Evolutionary conservation across 306 rosid species (phyloP), one percentile per base, ranked within the genome.

Genomic region (Styphnolobium japonicum): DNA sequence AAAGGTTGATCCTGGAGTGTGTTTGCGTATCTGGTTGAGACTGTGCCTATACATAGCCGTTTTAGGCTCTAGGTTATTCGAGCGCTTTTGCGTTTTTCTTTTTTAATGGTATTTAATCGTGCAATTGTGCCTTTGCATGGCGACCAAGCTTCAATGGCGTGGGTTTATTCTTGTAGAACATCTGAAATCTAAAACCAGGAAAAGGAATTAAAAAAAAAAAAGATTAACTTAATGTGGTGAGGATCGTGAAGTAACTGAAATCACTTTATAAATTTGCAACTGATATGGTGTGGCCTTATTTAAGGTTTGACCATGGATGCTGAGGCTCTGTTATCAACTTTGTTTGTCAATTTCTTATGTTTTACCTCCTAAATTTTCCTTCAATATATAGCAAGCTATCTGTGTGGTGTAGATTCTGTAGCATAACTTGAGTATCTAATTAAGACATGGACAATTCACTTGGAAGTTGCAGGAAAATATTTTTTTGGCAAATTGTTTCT

Each of bases 121-220:
- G 73, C 37, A 63, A 23, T 73, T 73, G 12, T 71, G 60, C 31
- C 31, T 82, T 71, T 84, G 67, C 82, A 56, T 67, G 68, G 42
- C 45, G 53, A 27, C 40, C 56, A 12, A 31, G 36, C 61, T 73
- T 53, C 48, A 53, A 19, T 72, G 45, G 56, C 15, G 56, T 49
- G 49, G 1, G 63, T 66, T 70, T 65, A 0, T 71, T 31, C 70
- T 27, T 22, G 37, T 6, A 43, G 15, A 46, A 74, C 16, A 74
- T 58, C 64, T 61, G 55, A 53, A 61, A 56, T 45, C 53, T 66
- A 18, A 10, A 23, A 15, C 18, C 72, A 27, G 39, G 8, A 8
- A 10, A 21, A 7, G 22, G 21, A 27, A 27, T n/a, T n/a, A n/a
- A 11, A 33, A 18, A n/a, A 6, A 8, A 49, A 3, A 21, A 45